Conservation (phyloP, 2,329 filamentous ascomycete genomes). For the Ophiostoma fasciatum region DNA sequence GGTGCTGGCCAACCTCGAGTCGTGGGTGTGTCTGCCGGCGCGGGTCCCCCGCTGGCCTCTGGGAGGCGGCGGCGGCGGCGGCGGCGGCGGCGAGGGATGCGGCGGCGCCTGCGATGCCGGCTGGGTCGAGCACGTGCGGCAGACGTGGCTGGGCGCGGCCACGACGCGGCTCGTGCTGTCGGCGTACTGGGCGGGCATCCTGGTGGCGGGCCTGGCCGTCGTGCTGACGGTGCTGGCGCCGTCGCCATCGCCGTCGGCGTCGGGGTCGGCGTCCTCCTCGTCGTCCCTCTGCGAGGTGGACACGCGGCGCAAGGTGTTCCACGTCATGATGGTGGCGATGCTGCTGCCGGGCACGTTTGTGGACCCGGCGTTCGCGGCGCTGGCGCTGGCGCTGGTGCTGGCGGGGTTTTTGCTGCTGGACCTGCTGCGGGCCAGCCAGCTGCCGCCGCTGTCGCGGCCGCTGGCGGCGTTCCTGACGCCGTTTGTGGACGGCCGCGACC, state of each 20-base stretch:
- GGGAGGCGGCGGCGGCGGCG: constrained; percentile 8
- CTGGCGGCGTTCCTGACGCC: constrained; percentile 79
- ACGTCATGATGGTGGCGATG: constrained; percentile 97
- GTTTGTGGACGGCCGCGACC: constrained; percentile 86
- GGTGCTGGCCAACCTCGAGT: constrained; percentile 49
- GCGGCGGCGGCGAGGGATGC: constrained; percentile 14
- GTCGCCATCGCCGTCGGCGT: too few relatives aligned
- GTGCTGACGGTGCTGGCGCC: constrained; percentile 64
- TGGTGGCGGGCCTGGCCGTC: constrained; percentile 55
- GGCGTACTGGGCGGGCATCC: constrained; percentile 57
- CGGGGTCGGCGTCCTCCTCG: too few relatives aligned
- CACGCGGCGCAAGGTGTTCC: constrained; percentile 90
- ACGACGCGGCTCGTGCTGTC: constrained; percentile 68
- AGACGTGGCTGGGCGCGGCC: constrained; percentile 52
- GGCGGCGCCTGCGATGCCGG: constrained; percentile 33
- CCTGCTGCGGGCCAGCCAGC: constrained; percentile 74
- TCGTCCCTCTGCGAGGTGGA: constrained; percentile 77
- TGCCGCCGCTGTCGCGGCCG: constrained; percentile 76
- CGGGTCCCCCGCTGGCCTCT: too few relatives aligned
- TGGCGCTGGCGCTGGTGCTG: constrained; percentile 68
- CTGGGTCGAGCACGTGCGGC: constrained; percentile 51
- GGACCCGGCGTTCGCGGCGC: constrained; percentile 68
- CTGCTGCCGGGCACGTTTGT: constrained; percentile 75
- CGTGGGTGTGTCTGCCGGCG: constrained; percentile 60
- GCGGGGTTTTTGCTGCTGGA: constrained; percentile 81